Base-by-base conservation (phyloP, 345 rosid species). In the Arabidopsis thaliana region DNA sequence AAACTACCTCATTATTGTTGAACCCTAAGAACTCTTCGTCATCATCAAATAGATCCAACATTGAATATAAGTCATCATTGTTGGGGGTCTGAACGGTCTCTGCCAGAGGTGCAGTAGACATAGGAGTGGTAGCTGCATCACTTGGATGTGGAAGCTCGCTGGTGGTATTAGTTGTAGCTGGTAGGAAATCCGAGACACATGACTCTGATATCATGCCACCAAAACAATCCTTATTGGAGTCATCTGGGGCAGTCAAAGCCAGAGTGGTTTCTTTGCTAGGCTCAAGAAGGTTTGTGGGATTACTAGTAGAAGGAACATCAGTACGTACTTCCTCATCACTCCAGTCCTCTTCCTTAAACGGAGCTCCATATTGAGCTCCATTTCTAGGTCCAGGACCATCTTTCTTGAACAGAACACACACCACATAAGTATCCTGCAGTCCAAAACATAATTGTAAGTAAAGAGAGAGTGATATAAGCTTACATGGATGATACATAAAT, bases 321-420 rank as follows among this genome's bases (percentile, higher is more conserved):
- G 60, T 56, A 20, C 10, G 7, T 3, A 30, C 61, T 57, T 84
- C 96, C 68, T 83, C 92, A 70, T 90, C 97, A 14, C 68, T 84
- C 99, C 97, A 95, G 4, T 81, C 97, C 75, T 95, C 99, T 71
- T 95, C 99, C 67, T 66, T 87, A 76, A 91, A 95, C 5, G 97
- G 97, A 22, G 99, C 99, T 30, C 99, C 97, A 73, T 95, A 95
- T 72, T 95, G 97, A 79, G 90, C 97, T 50, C 98, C 98, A 62
- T 95, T 90, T 79, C 93, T 90, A 13, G 99, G 99, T 66, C 99
- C 97, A 48, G 96, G 89, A 52, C 99, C 99, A 80, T 97, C 91
- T 78, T 95, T 95, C 70, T 91, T 95, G 79, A 34, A 95, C 37
- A 85, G 84, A 76, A 91, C 93, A 75, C 90, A 95, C 51, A 95